Evolutionary conservation across 208 protist genomes (phyloP).

Genomic region (Trypanosoma avium): DNA sequence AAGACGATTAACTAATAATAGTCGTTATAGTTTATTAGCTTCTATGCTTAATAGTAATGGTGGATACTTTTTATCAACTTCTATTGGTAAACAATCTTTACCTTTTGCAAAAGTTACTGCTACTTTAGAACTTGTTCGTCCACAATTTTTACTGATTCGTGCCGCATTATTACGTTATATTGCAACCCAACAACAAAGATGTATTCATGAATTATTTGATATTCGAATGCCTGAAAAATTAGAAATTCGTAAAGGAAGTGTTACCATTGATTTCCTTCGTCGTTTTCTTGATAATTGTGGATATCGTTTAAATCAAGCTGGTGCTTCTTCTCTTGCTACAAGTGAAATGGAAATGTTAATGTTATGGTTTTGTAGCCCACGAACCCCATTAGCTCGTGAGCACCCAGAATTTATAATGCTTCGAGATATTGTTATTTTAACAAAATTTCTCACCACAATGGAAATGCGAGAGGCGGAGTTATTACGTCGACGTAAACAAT

Average conservation of each 20-base stretch:
- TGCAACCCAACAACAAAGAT: constrained; percentile 23
- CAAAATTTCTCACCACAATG: constrained; percentile 82
- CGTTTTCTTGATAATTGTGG: constrained; percentile 53
- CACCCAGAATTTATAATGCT: constrained; percentile 61
- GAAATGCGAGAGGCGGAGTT: constrained; percentile 75
- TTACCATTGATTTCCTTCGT: constrained; percentile 64
- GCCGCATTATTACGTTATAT: constrained; percentile 66
- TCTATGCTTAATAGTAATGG: constrained; percentile 39
- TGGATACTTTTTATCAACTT: constrained; percentile 69
- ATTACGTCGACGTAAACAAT: constrained; percentile 58
- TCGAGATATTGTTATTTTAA: constrained; percentile 72
- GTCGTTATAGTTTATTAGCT: constrained; percentile 36
- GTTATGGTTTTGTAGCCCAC: constrained; percentile 61
- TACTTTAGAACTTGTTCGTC: constrained; percentile 29
- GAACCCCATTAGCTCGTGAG: constrained; percentile 52
- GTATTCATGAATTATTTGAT: constrained; percentile 59
- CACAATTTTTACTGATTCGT: too few species aligned
- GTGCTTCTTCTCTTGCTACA: not conserved
- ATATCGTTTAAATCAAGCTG: constrained; percentile 24
- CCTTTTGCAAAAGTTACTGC: too few species aligned
- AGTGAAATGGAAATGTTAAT: constrained; percentile 82
- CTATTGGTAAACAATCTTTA: constrained; percentile 43
- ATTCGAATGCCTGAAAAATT: constrained; percentile 75
- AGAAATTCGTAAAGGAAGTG: constrained; percentile 65
- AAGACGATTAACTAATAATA: constrained; percentile 27